These are phyloP conservation scores for Wallacemonas sp. DNA, from an alignment of 208 protist genomes.

Conservation along the genomic window DNA sequence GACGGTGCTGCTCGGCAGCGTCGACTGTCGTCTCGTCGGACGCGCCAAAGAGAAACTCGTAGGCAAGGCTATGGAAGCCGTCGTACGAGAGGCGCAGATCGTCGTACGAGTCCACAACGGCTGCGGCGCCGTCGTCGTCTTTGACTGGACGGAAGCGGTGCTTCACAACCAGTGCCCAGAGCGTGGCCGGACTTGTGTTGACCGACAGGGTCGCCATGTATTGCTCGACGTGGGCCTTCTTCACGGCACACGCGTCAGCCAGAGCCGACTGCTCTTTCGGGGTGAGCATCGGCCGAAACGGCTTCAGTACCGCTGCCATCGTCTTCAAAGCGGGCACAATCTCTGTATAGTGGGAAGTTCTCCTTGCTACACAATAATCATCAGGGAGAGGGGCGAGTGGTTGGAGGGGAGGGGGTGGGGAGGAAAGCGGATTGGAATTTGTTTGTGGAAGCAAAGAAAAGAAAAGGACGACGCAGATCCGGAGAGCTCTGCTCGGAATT, in stretches of 20 bases:
- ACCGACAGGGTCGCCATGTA: slow-evolving; percentile 53
- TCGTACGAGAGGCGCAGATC: slow-evolving; percentile 68
- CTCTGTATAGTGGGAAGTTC: no score
- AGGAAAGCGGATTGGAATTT: no score
- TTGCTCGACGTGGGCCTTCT: slow-evolving; percentile 47
- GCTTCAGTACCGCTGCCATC: background rate
- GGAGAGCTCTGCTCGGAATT: no score
- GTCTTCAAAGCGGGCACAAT: no score
- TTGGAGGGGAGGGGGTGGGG: no score
- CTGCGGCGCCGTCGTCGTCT: no score
- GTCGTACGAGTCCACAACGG: slow-evolving; percentile 54
- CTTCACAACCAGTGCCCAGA: slow-evolving; percentile 83
- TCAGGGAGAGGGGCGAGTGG: no score
- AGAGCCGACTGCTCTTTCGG: slow-evolving; percentile 27
- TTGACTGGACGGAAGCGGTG: slow-evolving; percentile 32
- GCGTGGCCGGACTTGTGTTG: slow-evolving; percentile 66
- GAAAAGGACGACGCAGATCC: no score
- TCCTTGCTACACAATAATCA: no score
- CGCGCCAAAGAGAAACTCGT: slow-evolving; percentile 70
- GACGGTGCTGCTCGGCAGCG: slow-evolving; percentile 34
- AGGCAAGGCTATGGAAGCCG: slow-evolving; percentile 69
- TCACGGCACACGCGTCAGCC: slow-evolving; percentile 40
- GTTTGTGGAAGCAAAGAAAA: no score
- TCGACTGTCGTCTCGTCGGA: slow-evolving; percentile 22
- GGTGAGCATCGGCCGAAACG: slow-evolving; percentile 19